Conservation (phyloP, 2,329 filamentous ascomycete species). For the Gaeumannomyces sp. region DNA sequence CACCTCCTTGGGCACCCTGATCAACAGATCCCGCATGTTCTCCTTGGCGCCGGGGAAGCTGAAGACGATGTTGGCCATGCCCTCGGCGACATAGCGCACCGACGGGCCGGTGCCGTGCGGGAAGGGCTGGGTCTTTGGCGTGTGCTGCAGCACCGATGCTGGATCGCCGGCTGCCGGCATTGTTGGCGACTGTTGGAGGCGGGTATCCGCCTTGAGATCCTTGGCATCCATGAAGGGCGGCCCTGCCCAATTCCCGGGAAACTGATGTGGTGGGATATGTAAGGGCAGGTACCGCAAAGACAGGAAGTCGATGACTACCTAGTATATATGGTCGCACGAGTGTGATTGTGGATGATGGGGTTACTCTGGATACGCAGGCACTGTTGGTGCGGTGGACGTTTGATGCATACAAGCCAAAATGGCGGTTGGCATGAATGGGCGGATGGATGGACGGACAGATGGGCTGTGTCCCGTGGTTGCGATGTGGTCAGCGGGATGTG, state of each 20-base stretch:
- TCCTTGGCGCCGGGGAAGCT: constrained; percentile 31
- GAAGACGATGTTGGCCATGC: constrained; percentile 73
- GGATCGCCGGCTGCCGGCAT: not conserved
- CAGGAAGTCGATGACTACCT: not conserved
- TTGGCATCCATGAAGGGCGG: not conserved
- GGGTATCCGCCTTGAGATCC: not conserved
- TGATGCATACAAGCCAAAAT: too few species aligned
- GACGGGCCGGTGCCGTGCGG: not conserved
- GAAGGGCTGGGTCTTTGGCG: not conserved
- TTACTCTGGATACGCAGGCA: not conserved
- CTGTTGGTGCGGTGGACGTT: not conserved
- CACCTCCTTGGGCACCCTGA: constrained; percentile 16
- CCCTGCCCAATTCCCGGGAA: not conserved
- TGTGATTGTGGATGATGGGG: not conserved
- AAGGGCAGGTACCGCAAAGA: not conserved
- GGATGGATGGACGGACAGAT: too few species aligned
- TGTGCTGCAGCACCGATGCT: not conserved
- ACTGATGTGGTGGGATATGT: not conserved
- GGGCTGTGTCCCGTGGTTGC: too few species aligned
- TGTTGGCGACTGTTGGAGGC: too few species aligned
- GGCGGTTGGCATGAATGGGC: too few species aligned
- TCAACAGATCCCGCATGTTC: constrained; percentile 11
- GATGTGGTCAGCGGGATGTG: not conserved
- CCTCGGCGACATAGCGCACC: constrained; percentile 49
- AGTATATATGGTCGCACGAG: too few species aligned